These are phyloP conservation scores for Rhytidhysteron rufulum DNA, from an alignment of 2,329 filamentous ascomycete genomes.

Conservation along the genomic window DNA sequence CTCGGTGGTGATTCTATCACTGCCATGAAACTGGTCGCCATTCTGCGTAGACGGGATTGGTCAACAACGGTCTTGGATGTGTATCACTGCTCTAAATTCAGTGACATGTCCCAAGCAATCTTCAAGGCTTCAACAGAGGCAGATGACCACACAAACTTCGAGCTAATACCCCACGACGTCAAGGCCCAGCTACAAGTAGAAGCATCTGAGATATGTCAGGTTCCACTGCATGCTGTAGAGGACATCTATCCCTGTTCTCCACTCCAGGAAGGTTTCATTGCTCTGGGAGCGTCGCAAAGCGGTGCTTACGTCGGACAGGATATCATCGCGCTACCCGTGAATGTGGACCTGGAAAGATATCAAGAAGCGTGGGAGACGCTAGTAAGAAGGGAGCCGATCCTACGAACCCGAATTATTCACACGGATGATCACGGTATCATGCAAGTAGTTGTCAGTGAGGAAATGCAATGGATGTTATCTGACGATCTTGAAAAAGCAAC, in stretches of 20 bases:
- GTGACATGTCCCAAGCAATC: constrained; percentile 42
- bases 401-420: constrained; percentile 40
- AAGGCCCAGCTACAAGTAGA: constrained; percentile 38
- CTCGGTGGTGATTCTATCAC: constrained; percentile 59
- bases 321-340: constrained; percentile 24
- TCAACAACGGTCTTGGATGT: constrained; percentile 54
- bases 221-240: constrained; percentile 23
- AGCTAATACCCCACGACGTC: constrained; percentile 27
- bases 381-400: constrained; percentile 26
- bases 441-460: constrained; percentile 35
- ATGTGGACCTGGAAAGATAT: constrained; percentile 29
- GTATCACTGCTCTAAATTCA: constrained; percentile 46
- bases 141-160: constrained; percentile 26
- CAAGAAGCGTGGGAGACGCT: constrained; percentile 36
- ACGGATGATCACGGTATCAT: constrained; percentile 32
- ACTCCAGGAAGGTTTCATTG: constrained; percentile 40
- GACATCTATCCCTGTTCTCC: constrained; percentile 42
- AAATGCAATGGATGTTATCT: constrained; percentile 23
- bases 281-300: constrained; percentile 33
- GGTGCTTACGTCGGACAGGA: constrained; percentile 38
- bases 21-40: constrained; percentile 59
- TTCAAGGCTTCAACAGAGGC: constrained; percentile 15
- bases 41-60: constrained; percentile 47
- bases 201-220: constrained; percentile 32
- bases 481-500: constrained; percentile 30